These are phyloP conservation scores for Diddensiella caesifluorescens DNA, from an alignment of 805 yeast species.

Conservation along the genomic window DNA sequence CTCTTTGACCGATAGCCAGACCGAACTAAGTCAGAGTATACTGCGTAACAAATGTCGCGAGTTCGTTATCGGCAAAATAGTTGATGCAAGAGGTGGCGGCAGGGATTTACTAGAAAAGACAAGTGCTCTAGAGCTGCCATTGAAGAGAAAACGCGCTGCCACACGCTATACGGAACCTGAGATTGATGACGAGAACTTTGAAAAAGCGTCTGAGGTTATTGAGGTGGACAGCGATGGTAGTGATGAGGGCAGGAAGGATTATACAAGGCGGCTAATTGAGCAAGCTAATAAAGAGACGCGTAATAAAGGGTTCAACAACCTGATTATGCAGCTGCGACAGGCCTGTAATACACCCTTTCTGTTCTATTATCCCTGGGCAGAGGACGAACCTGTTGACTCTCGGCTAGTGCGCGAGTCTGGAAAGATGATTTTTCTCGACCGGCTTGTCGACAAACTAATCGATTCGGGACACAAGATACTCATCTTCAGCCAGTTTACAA, in stretches of 20 bases:
- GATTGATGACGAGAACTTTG: neutral
- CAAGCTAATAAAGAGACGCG: conserved; percentile 32
- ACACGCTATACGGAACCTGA: neutral
- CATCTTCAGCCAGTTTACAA: conserved; percentile 82
- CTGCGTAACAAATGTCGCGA: conserved; percentile 37
- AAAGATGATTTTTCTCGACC: conserved; percentile 65
- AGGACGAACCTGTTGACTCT: conserved; percentile 38
- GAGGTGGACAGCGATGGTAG: conserved; percentile 30
- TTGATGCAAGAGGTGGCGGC: conserved; percentile 18
- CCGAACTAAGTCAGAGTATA: conserved; percentile 49
- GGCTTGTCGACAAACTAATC: conserved; percentile 50
- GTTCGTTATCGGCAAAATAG: conserved; percentile 27
- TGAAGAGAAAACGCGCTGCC: neutral
- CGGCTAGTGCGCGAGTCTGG: conserved; percentile 55
- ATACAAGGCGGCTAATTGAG: conserved; percentile 19
- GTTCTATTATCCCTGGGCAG: conserved; percentile 71
- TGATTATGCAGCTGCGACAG: conserved; percentile 78
- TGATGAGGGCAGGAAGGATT: conserved; percentile 12
- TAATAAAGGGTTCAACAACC: conserved; percentile 53
- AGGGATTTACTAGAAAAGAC: neutral
- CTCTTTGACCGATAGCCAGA: conserved; percentile 59
- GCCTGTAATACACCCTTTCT: conserved; percentile 83
- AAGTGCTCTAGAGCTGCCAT: neutral
- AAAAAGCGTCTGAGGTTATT: conserved; percentile 6
- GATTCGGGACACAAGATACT: conserved; percentile 58